Evolutionary conservation across 2,329 filamentous ascomycete genomes (phyloP).

Genomic region (Delphinella strobiligena): DNA sequence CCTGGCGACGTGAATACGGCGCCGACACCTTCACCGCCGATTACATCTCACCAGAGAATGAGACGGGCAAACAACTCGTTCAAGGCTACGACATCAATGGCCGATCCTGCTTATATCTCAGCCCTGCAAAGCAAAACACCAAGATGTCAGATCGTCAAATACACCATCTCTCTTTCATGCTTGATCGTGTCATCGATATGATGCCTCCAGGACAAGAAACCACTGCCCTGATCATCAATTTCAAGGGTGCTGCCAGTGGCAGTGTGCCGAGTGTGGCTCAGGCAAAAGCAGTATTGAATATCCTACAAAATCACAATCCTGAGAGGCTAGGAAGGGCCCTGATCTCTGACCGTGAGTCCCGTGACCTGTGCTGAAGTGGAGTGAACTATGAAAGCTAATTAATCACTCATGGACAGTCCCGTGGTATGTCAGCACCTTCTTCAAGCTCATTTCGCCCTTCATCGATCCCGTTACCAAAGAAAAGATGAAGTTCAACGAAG

Average conservation of each 20-base stretch:
- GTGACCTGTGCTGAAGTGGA: not conserved
- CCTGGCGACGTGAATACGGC: slow-evolving; percentile 86
- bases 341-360: slow-evolving; percentile 66
- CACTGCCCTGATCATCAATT: slow-evolving; percentile 79
- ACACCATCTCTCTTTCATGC: slow-evolving; percentile 90
- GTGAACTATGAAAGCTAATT: not conserved
- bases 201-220: slow-evolving; percentile 82
- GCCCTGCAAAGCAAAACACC: slow-evolving; percentile 86
- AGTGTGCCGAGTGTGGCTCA: slow-evolving; percentile 66
- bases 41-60: slow-evolving; percentile 85
- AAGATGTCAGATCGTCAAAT: slow-evolving; percentile 75
- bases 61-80: slow-evolving; percentile 89
- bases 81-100: slow-evolving; percentile 76
- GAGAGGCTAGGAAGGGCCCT: slow-evolving; percentile 81
- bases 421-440: slow-evolving; percentile 85
- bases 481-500: slow-evolving; percentile 97
- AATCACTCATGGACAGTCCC: slow-evolving; percentile 48
- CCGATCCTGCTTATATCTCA: slow-evolving; percentile 83
- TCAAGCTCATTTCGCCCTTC: slow-evolving; percentile 91
- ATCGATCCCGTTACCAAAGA: slow-evolving; percentile 88
- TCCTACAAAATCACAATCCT: slow-evolving; percentile 91
- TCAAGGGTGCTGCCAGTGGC: slow-evolving; percentile 65
- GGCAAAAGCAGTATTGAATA: slow-evolving; percentile 73
- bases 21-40: slow-evolving; percentile 68
- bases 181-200: slow-evolving; percentile 78